Conservation (phyloP, 306 rosid species). For the Herpetospermum pedunculosum region DNA sequence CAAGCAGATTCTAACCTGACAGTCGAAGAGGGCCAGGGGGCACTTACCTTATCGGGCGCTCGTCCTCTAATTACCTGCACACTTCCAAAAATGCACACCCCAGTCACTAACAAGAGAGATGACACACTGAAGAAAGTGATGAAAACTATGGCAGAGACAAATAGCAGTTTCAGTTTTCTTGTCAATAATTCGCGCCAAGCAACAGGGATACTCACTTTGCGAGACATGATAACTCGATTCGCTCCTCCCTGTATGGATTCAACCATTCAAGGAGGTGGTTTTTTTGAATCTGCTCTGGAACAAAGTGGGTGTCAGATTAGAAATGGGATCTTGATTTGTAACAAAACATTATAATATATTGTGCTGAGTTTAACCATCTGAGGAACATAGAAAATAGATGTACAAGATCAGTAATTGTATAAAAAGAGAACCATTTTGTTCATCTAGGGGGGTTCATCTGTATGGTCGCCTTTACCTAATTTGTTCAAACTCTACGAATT, state of each 20-base stretch:
- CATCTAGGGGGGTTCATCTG: background rate
- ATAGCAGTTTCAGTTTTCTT: slow-evolving; percentile 40
- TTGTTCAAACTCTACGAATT: background rate
- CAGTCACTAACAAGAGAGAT: slow-evolving; percentile 30
- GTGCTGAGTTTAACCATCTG: background rate
- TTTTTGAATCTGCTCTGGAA: slow-evolving; percentile 54
- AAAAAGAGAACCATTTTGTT: too few species aligned
- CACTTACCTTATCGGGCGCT: slow-evolving; percentile 14
- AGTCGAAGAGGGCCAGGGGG: slow-evolving; percentile 15
- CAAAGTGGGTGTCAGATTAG: slow-evolving; percentile 50
- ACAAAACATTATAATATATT: slow-evolving; percentile 17
- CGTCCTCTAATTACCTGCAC: slow-evolving; percentile 21
- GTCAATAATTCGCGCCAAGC: slow-evolving; percentile 28
- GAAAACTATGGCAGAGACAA: slow-evolving; percentile 26
- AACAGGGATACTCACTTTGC: slow-evolving; percentile 32
- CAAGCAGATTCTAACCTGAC: slow-evolving; percentile 9
- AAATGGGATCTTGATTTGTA: slow-evolving; percentile 28
- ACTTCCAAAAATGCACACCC: slow-evolving; percentile 37
- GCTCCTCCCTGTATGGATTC: slow-evolving; percentile 58
- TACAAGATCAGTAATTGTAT: background rate
- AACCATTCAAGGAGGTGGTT: slow-evolving; percentile 46
- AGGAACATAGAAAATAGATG: background rate
- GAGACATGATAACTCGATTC: slow-evolving; percentile 44
- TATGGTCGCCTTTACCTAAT: background rate
- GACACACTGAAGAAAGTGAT: slow-evolving; percentile 45